Evolutionary conservation across 1,139 yeast species (phyloP).

Genomic region (Kodamaea suecica): DNA sequence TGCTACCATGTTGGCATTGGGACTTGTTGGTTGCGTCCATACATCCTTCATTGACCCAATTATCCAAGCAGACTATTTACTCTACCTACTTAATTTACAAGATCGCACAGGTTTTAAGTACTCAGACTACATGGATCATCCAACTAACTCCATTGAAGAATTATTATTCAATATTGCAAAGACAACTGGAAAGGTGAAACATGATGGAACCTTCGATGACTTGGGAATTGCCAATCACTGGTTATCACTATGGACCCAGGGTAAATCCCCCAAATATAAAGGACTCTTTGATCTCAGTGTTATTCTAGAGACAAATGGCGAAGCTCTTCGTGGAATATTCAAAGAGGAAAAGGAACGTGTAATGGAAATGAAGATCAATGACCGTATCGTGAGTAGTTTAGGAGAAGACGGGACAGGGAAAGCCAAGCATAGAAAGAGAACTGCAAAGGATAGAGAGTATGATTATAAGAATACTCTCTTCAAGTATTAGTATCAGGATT

Average conservation of each 20-base stretch:
- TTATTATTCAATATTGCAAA: slow-evolving; percentile 56
- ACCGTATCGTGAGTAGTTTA: slow-evolving; percentile 31
- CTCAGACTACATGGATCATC: slow-evolving; percentile 49
- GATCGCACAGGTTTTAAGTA: slow-evolving; percentile 47
- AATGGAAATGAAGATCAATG: slow-evolving; percentile 26
- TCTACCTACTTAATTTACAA: slow-evolving; percentile 69
- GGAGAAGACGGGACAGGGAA: slow-evolving; percentile 42
- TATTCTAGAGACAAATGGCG: slow-evolving; percentile 28
- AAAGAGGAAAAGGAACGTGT: slow-evolving; percentile 34
- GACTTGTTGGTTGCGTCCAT: slow-evolving; percentile 77
- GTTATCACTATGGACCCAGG: slow-evolving; percentile 67
- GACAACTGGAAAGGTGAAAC: slow-evolving; percentile 32
- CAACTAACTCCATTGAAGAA: slow-evolving; percentile 72
- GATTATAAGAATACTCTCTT: slow-evolving; percentile 41
- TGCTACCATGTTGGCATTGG: slow-evolving; percentile 72
- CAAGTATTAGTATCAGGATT: slow-evolving; percentile 23
- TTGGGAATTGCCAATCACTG: slow-evolving; percentile 65
- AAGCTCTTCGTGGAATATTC: slow-evolving; percentile 23
- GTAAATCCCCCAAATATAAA: slow-evolving; percentile 34
- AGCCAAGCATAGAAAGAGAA: slow-evolving; percentile 37
- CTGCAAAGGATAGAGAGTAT: slow-evolving; percentile 46
- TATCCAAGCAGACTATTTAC: slow-evolving; percentile 80
- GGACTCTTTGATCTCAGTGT: slow-evolving; percentile 41
- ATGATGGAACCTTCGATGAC: slow-evolving; percentile 47
- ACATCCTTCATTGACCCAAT: slow-evolving; percentile 73